A percentile compares a stretch with the other conserved stretches of the same genome.
Evolutionary conservation across 1,284 basidiomycete species (phyloP).

Genomic region (Apiotrichum gamsii): DNA sequence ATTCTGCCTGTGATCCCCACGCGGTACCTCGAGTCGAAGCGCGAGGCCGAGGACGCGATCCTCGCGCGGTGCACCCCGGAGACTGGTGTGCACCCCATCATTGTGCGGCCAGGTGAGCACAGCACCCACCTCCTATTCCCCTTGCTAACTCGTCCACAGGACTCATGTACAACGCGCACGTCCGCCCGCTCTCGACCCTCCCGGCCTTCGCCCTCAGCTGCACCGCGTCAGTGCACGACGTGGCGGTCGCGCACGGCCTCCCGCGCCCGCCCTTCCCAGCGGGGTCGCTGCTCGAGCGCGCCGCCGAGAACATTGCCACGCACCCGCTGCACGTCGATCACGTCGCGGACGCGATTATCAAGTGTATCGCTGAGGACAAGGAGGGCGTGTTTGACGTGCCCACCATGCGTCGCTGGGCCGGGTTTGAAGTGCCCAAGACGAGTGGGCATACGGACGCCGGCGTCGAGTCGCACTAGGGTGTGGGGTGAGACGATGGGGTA

Average conservation of each 20-base stretch:
- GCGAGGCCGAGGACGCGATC: constrained; percentile 63
- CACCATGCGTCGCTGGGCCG: constrained; percentile 57
- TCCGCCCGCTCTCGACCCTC: constrained; percentile 78
- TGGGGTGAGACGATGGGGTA: too few species aligned
- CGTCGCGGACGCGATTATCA: constrained; percentile 70
- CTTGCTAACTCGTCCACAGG: constrained; percentile 52
- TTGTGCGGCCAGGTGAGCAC: constrained; percentile 73
- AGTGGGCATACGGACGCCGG: too few species aligned
- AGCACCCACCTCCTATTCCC: constrained; percentile 2
- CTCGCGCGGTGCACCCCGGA: constrained; percentile 1
- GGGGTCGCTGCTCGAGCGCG: constrained; percentile 31
- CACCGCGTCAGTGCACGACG: constrained; percentile 61
- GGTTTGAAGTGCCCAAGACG: constrained; percentile 26
- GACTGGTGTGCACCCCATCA: constrained; percentile 52
- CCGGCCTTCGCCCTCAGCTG: constrained; percentile 78
- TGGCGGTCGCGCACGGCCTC: constrained; percentile 40
- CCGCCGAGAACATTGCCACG: constrained; percentile 60
- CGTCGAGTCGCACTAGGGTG: too few species aligned
- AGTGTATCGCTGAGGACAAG: constrained; percentile 45
- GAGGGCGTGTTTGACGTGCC: constrained; percentile 67
- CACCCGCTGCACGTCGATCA: constrained; percentile 94
- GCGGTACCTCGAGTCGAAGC: constrained; percentile 82
- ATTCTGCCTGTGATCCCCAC: constrained; percentile 78
- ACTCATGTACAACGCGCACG: constrained; percentile 91
- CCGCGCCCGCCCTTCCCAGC: constrained; percentile 17